Evolutionary conservation across 1,139 yeast species (phyloP).

Genomic region (Wickerhamiella infanticola): DNA sequence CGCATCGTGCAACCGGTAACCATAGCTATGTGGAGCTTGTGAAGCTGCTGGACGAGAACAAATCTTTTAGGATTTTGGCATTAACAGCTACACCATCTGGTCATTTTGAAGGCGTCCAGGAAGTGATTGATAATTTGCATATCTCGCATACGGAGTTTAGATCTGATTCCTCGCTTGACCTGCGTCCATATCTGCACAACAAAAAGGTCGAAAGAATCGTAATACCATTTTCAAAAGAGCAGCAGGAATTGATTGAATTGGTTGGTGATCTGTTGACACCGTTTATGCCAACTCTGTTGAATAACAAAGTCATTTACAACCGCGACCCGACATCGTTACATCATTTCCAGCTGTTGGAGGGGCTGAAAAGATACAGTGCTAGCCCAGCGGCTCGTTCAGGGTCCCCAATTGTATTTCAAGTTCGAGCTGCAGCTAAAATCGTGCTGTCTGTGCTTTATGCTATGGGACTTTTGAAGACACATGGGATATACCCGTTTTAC

Average conservation of each 20-base stretch:
- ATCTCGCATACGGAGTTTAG: conserved; percentile 73
- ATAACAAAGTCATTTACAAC: conserved; percentile 43
- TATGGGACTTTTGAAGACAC: conserved; percentile 39
- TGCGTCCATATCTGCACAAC: conserved; percentile 60
- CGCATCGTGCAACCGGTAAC: conserved; percentile 83
- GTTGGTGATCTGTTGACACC: conserved; percentile 51
- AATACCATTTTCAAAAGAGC: conserved; percentile 39
- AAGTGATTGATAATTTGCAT: conserved; percentile 52
- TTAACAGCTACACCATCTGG: conserved; percentile 94
- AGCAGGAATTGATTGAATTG: conserved; percentile 35
- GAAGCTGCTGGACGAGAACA: conserved; percentile 42
- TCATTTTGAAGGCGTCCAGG: conserved; percentile 77
- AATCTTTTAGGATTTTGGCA: conserved; percentile 59
- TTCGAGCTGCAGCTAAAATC: conserved; percentile 29
- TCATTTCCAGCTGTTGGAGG: conserved; percentile 57
- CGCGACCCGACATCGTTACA: conserved; percentile 54
- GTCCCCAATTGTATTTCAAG: conserved; percentile 16
- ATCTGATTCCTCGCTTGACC: conserved; percentile 73
- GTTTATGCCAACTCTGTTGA: conserved; percentile 45
- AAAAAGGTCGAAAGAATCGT: conserved; percentile 46
- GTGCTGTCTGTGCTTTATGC: conserved; percentile 61
- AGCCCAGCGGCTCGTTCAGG: conserved; percentile 14
- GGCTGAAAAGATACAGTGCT: conserved; percentile 33
- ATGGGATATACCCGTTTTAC: conserved; percentile 70
- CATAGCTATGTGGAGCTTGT: conserved; percentile 81